These are phyloP conservation scores for Rhizoctonia solani DNA, from an alignment of 1,284 basidiomycete genomes.

Conservation along the genomic window DNA sequence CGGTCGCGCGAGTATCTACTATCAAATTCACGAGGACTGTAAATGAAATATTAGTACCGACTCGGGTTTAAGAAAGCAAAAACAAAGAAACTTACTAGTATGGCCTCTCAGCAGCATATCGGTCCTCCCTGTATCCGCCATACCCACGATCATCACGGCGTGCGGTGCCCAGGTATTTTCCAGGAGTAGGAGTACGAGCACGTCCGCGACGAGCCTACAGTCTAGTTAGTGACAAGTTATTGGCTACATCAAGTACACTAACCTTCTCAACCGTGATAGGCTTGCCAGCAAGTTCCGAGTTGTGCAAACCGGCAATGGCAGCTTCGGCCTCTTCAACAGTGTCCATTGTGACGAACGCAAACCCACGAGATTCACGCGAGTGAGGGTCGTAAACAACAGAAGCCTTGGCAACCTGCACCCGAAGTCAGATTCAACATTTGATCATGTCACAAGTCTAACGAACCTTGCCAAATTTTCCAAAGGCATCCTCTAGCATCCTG, in stretches of 20 bases:
- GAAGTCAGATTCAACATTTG: background rate
- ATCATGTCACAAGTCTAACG: constrained; percentile 45
- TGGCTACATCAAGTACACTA: constrained; percentile 38
- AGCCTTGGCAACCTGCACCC: constrained; percentile 74
- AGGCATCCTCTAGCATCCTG: constrained; percentile 83
- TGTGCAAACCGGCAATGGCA: constrained; percentile 81
- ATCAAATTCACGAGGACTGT: no score
- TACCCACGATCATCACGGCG: constrained; percentile 62
- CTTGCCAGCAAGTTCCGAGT: constrained; percentile 85
- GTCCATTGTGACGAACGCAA: constrained; percentile 98
- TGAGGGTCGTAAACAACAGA: constrained; percentile 98
- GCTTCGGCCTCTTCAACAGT: constrained; percentile 86
- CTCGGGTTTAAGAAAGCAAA: no score
- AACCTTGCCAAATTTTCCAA: constrained; percentile 88
- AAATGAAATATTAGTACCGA: no score
- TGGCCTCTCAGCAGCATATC: constrained; percentile 56
- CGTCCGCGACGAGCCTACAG: constrained; percentile 86
- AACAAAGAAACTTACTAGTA: no score
- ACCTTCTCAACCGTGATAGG: constrained; percentile 86
- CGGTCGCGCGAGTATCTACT: constrained; percentile 41
- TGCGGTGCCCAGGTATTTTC: constrained; percentile 90
- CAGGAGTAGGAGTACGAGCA: constrained; percentile 93
- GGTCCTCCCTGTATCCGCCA: constrained; percentile 46
- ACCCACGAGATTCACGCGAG: constrained; percentile 93
- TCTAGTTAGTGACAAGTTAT: constrained; percentile 9